Base-by-base conservation (phyloP, 257 asterid species). In the Ligustrum vulgare region DNA sequence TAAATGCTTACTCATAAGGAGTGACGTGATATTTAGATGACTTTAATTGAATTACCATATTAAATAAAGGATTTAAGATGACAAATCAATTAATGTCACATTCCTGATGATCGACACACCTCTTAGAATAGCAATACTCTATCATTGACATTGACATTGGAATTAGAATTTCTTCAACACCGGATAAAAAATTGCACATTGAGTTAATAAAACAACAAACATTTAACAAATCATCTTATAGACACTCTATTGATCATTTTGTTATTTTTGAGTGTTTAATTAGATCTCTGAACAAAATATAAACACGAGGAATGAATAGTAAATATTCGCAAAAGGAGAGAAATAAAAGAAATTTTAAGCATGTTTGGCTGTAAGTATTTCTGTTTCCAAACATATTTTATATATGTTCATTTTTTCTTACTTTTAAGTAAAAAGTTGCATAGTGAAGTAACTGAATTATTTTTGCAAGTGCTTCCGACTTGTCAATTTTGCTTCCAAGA, bases 401-500 rank as follows among this genome's bases (percentile, higher is more conserved):
- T 2, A 49, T 3, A 34, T 3, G 37, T 34, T 34, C 37, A 34
- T 34, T 34, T 34, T 5, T 34, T 34, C 8, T 34, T 6, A 4
- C 37, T 34, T 7, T 34, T 5, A 34, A 6, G 37, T 34, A 33
- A 34, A 41, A 43, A 43, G 2, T 8, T 43, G 51, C 51, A 11
- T 10, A 2, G 2, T 1, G n/a, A 45, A 3, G 6, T 35, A 25
- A 68, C 10, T 36, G n/a, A n/a, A n/a, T n/a, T n/a, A n/a, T n/a
- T n/a, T 89, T 76, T 28, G 91, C 75, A 76, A 94, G 88, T 77
- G 97, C 97, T 82, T 94, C 98, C 0, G 97, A 90, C 71, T 90
- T 92, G 82, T 94, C 98, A 8, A 94, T 89, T 80, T 94, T 94
- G 87, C 92, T 94, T 47, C 97, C 97, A 16, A 94, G 89, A 45